Evolutionary conservation across 2,329 filamentous ascomycete species (phyloP).

Genomic region (Aplosporella prunicola): DNA sequence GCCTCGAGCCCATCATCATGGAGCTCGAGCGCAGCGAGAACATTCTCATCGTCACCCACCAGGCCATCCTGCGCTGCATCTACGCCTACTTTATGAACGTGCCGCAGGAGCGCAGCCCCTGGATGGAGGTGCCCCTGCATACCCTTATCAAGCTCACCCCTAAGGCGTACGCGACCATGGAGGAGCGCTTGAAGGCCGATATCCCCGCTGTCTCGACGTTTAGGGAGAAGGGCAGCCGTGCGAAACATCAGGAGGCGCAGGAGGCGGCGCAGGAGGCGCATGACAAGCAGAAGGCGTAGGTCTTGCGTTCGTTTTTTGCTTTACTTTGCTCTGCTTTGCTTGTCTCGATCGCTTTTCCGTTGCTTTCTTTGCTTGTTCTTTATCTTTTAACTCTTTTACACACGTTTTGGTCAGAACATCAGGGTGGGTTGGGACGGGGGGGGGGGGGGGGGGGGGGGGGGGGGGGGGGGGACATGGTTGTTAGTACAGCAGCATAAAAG

Average conservation of each 20-base stretch:
- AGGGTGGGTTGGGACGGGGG: too few relatives aligned
- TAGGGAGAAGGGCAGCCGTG: conserved; percentile 65
- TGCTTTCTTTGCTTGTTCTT: too few relatives aligned
- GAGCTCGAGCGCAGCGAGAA: conserved; percentile 93
- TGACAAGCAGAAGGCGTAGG: not conserved
- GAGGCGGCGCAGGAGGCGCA: not conserved
- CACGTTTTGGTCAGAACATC: too few relatives aligned
- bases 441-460: too few relatives aligned
- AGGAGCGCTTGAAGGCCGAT: conserved; percentile 77
- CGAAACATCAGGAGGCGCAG: conserved; percentile 4
- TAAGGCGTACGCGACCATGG: conserved; percentile 84
- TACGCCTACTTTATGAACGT: conserved; percentile 99
- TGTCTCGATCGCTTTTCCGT: too few relatives aligned
- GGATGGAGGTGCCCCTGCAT: conserved; percentile 97
- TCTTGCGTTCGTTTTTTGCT: not conserved
- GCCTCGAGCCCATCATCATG: conserved; percentile 98
- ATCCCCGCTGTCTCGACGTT: conserved; percentile 96
- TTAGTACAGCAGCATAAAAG: too few relatives aligned
- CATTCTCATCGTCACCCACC: conserved; percentile 95
- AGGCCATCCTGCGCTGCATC: conserved; percentile 92
- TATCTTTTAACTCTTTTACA: too few relatives aligned
- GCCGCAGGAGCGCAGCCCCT: conserved; percentile 82
- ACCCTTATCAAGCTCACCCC: conserved; percentile 95
- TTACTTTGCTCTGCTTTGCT: not conserved
- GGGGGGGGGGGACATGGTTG: too few relatives aligned